These are phyloP conservation scores for Skeletonema menzelii DNA, from an alignment of 108 stramenopile genomes.

Conservation along the genomic window DNA sequence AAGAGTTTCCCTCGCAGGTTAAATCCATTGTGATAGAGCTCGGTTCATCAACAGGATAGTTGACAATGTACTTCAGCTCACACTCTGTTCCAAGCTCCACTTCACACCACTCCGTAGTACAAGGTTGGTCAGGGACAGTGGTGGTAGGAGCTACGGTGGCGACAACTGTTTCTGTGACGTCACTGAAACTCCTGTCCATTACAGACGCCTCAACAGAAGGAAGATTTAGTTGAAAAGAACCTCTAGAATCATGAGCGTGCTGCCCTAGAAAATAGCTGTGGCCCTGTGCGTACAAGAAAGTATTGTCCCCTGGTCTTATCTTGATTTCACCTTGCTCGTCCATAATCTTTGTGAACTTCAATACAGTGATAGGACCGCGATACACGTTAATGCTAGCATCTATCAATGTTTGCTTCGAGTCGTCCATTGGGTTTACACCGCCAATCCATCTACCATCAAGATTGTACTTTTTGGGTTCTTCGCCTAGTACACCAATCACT, in stretches of 20 bases:
- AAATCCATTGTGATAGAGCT: conserved; percentile 14
- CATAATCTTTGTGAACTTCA: conserved; percentile 68
- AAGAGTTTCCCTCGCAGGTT: conserved; percentile 20
- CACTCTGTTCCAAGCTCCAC: neutral
- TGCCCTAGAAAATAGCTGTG: conserved; percentile 29
- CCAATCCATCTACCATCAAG: neutral
- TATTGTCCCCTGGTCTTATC: conserved; percentile 39
- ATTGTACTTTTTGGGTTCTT: neutral
- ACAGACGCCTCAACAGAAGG: neutral
- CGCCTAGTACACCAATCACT: conserved; percentile 9
- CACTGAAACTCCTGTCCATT: neutral
- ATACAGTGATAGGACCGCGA: neutral
- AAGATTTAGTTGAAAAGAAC: conserved; percentile 3
- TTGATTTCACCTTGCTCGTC: conserved; percentile 51
- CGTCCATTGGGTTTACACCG: neutral
- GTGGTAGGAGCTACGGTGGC: too few species aligned
- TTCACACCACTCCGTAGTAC: too few species aligned
- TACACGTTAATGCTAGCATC: conserved; percentile 32
- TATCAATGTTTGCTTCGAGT: conserved; percentile 59
- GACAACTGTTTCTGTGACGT: too few species aligned
- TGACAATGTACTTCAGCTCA: conserved; percentile 3
- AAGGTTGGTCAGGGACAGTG: too few species aligned
- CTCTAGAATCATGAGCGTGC: conserved; percentile 45
- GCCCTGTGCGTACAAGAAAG: conserved; percentile 51
- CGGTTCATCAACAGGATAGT: neutral